Conservation (phyloP, 768 basidiomycete species). For the Rhodosporidiobolus odoratus region DNA sequence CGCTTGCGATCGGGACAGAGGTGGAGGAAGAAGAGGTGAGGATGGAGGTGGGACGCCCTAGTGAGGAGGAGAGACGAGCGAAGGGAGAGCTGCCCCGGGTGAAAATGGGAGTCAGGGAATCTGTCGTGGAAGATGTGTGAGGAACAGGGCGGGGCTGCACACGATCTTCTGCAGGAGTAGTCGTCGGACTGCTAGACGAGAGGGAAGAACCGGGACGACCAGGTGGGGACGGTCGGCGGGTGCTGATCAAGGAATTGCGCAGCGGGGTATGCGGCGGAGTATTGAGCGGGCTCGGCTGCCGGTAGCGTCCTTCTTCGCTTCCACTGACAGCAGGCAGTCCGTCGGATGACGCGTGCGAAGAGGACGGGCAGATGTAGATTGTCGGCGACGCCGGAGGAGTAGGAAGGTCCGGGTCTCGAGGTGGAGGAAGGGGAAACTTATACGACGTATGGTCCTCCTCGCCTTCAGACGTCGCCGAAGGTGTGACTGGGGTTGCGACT, state of each 20-base stretch:
- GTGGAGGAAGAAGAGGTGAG: neutral
- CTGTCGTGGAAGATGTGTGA: neutral
- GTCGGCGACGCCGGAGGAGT: slow-evolving; percentile 9
- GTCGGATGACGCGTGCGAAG: neutral
- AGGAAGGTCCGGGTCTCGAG: slow-evolving; percentile 6
- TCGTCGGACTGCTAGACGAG: neutral
- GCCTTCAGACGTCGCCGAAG: neutral
- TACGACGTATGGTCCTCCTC: neutral
- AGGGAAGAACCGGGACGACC: neutral
- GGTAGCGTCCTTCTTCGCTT: neutral
- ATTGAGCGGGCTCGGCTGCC: neutral
- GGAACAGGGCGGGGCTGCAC: neutral
- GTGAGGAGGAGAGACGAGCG: neutral
- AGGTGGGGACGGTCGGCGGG: neutral
- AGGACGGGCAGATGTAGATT: too few relatives aligned
- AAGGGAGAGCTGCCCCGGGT: neutral
- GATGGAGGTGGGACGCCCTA: neutral
- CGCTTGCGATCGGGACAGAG: neutral
- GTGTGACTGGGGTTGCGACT: neutral
- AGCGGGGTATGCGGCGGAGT: neutral
- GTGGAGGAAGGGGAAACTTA: slow-evolving; percentile 16
- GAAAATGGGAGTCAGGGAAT: slow-evolving; percentile 3
- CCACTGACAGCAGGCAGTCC: too few relatives aligned
- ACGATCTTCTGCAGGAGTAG: neutral
- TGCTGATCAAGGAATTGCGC: neutral